phyloP scores from a whole-genome alignment of 176 grass and related monocot species.

The Aegilops speltoides region DNA sequence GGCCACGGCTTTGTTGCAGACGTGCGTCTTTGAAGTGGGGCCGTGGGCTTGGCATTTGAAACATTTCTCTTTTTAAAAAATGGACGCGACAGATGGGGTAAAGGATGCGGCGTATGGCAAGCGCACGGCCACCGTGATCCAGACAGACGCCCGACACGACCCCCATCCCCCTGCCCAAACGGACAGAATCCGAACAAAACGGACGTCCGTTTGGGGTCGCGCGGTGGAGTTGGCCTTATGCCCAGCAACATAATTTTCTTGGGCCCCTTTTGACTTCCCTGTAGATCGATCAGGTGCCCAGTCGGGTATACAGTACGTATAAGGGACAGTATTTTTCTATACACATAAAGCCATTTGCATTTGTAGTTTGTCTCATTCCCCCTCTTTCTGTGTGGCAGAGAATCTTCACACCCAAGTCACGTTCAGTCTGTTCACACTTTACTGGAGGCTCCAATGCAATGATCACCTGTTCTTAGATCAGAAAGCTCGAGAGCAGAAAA shows the following conservation, averaged over 20 bases:
- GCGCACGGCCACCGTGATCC: no score
- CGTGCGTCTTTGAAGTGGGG: no score
- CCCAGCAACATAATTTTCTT: background rate
- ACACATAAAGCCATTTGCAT: background rate
- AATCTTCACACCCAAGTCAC: slow-evolving; percentile 32
- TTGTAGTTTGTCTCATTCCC: background rate
- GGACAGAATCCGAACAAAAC: no score
- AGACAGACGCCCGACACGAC: no score
- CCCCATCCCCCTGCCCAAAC: no score
- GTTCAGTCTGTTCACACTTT: slow-evolving; percentile 21
- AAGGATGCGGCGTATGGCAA: no score
- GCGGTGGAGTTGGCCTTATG: no score
- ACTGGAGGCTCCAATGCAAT: slow-evolving; percentile 6
- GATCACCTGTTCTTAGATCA: slow-evolving; percentile 21
- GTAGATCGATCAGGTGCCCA: background rate
- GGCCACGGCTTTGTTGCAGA: no score
- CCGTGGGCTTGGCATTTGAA: no score
- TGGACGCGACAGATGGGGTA: no score
- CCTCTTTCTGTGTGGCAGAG: background rate
- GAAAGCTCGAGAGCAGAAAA: background rate
- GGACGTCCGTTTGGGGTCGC: no score
- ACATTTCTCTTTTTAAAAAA: no score
- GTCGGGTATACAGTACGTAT: background rate
- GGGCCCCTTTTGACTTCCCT: slow-evolving; percentile 28
- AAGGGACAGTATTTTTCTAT: slow-evolving; percentile 4